Percentiles rank a stretch among this genome's conserved stretches.
phyloP scores from a whole-genome alignment of 225 moss, liverwort and hornwort genomes.

The Thuidium tamariscinum region DNA sequence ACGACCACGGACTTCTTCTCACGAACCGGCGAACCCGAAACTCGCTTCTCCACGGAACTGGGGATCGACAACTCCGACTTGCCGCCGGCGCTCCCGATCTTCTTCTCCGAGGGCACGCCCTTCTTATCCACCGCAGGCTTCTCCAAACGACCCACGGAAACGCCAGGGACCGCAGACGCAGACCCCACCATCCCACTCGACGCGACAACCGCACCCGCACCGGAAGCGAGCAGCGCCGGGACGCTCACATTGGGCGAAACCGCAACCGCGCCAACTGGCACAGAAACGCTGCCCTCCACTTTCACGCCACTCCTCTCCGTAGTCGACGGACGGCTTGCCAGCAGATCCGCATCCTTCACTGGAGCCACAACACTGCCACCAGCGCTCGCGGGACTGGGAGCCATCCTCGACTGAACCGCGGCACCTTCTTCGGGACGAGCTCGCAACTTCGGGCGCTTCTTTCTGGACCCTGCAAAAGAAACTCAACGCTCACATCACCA shows the following conservation, averaged over 20 bases:
- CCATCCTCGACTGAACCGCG: conserved; percentile 2
- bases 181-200: neutral
- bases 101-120: conserved; percentile 19
- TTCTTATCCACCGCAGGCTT: conserved; percentile 30
- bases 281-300: conserved; percentile 16
- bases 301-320: conserved; percentile 25
- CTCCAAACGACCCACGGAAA: conserved; percentile 11
- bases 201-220: neutral
- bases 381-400: neutral
- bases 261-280: neutral
- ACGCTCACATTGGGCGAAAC: neutral
- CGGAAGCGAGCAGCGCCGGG: neutral
- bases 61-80: conserved; percentile 25
- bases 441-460: conserved; percentile 53
- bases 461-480: neutral
- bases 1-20: conserved; percentile 22
- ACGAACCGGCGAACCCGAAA: neutral
- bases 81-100: neutral
- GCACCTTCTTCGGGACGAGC: conserved; percentile 42
- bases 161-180: neutral
- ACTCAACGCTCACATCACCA: neutral
- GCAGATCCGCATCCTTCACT: conserved; percentile 21
- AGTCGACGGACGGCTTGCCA: neutral
- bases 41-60: conserved; percentile 17
- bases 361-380: neutral